Percentiles rank a stretch among this genome's conserved stretches.
These are phyloP conservation scores for Paramecium sexaurelia DNA, from an alignment of 73 alveolate species.

Conservation along the genomic window DNA sequence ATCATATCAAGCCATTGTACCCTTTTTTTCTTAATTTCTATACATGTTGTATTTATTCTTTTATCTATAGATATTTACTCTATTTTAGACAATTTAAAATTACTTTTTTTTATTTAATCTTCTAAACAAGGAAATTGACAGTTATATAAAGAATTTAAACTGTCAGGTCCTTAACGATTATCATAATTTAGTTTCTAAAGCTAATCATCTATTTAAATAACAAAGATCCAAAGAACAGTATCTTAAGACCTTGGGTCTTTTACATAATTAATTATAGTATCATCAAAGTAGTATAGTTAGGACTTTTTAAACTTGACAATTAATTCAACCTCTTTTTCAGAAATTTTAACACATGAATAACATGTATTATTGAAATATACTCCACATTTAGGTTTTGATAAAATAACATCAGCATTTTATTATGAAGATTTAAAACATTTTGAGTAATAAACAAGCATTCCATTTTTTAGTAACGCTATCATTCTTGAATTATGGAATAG, in stretches of 20 bases:
- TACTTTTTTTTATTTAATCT: neutral
- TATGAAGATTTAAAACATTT: neutral
- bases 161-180: neutral
- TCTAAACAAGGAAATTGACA: neutral
- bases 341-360: neutral
- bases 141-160: neutral
- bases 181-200: neutral
- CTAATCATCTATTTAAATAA: neutral
- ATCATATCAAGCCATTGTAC: neutral
- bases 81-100: neutral
- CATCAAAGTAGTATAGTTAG: neutral
- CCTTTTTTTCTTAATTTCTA: neutral
- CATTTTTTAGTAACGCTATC: constrained; percentile 7
- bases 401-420: neutral
- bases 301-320: neutral
- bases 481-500: neutral
- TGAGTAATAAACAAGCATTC: neutral
- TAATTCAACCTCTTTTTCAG: neutral
- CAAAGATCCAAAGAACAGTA: neutral
- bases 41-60: neutral
- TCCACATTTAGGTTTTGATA: neutral
- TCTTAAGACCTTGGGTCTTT: neutral
- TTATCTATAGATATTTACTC: neutral
- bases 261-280: neutral
- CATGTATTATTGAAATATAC: neutral